Evolutionary conservation across 2,329 filamentous ascomycete species (phyloP), one percentile per base, ranked within the genome.

Genomic region (Pestalotiopsis sp.): DNA sequence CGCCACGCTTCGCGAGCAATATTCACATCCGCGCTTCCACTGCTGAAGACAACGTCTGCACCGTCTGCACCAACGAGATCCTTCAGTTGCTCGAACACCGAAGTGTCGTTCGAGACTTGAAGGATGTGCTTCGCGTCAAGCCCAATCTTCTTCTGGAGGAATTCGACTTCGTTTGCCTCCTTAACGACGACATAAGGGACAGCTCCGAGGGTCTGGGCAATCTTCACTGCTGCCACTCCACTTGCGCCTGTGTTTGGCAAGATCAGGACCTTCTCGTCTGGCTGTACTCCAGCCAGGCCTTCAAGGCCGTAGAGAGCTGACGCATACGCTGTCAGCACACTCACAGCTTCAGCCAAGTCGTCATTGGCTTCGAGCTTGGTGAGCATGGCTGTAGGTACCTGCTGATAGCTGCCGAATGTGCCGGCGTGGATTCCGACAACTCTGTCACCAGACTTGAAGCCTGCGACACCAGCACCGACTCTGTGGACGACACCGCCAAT

Each of bases 231-330:
- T 25, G 75, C 75, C 2, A 59, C 52, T 14, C 75, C 74, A 31
- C 40, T 65, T 12, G 20, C 31, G 9, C 76, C 76, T 9, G 74
- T 72, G 20, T 66, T 60, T 2, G 65, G 65, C 25, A 73, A 68
- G 45, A 75, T 66, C 1, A 78, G 70, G 25, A 79, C 74, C 1
- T 57, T 70, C 59, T 78, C 73, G 17, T 66, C 68, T 2, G 38
- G 11, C 9, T 70, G 45, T 0, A 77, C 31, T 1, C 58, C 57
- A 2, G 73, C 76, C 2, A 76, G 71, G 2, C 68, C 70, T 23
- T 75, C 66, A 3, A 79, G 66, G 4, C 73, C 75, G 64, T 76
- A 69, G 6, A 76, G 9, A 52, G 77, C 72, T 36, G 72, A 31
- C 14, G 63, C 69, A 62, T 73, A 73, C 7, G 70, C 66, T 14